Evolutionary conservation across 139 green algal species (phyloP), one percentile per base, ranked within the genome.

Genomic region (Coelastrella sp.): DNA sequence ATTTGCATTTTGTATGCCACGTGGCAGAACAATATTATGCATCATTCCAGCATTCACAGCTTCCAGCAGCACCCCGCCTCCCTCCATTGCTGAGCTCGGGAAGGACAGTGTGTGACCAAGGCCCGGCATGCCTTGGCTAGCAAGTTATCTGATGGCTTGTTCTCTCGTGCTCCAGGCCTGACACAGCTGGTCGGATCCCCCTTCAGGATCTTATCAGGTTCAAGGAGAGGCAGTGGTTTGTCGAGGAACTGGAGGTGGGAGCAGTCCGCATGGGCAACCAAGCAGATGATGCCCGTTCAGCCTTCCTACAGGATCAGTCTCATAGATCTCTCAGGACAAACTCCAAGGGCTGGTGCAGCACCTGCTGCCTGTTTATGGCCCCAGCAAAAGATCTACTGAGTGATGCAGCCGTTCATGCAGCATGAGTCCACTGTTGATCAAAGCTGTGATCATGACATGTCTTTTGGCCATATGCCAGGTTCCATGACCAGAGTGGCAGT

Each of bases 171-270:
- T 59, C 7, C 59, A 90, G 86, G 75, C 68, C 4, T 27, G 14
- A n/a, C 15, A 76, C 24, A 8, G 49, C 82, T 12, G 88, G 88
- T 6, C 92, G 92, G 17, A 94, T 95, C 20, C 93, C 93, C 0
- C 70, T 95, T n/a, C 58, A 66, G 15, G 92, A 94, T 22, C 87
- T 95, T 11, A 90, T 95, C 6, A 87, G 92, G 22, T 95, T 95
- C 82, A 94, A 93, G n/a, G 93, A 95, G 86, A 61, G 88, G 20
- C 91, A 95, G 60, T 95, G 93, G 93, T 94, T 94, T 85, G 58
- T 94, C 1, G 93, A 95, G 57, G 93, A 95, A 24, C 61, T 95
- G 8, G 91, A 95, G 92, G 93, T 94, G 82, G 7, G 91, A 1
- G 8, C 8, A 4, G 58, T 10, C 74, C 15, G 74, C 10, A 9